These are phyloP conservation scores for Paragyromitra xinjiangensis DNA, from an alignment of 495 filamentous ascomycete genomes.

Conservation along the genomic window DNA sequence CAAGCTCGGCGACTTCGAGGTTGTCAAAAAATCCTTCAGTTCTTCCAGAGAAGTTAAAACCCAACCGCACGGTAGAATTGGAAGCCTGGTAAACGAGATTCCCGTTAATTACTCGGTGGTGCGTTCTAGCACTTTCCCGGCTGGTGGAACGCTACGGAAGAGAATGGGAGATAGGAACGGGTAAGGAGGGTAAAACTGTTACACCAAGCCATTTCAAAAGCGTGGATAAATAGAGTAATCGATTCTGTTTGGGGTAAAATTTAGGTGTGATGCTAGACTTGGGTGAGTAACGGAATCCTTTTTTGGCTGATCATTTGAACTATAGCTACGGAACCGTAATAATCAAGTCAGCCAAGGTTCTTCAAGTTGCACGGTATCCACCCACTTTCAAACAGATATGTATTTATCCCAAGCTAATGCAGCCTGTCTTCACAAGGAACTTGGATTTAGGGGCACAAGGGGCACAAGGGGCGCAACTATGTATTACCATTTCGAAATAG, in stretches of 20 bases:
- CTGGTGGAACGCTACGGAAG: neutral
- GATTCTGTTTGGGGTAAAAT: conserved; percentile 2
- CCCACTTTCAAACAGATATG: conserved; percentile 6
- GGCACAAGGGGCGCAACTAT: neutral
- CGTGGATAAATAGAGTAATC: conserved; percentile 37
- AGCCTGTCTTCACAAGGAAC: neutral
- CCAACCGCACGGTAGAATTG: conserved; percentile 21
- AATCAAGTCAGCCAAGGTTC: conserved; percentile 15
- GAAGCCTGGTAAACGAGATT: conserved; percentile 4
- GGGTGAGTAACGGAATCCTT: neutral
- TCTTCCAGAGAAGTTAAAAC: conserved; percentile 8
- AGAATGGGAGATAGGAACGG: conserved; percentile 2
- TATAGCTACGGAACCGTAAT: conserved; percentile 5
- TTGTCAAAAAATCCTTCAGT: neutral
- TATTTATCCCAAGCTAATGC: conserved; percentile 38
- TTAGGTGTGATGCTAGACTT: conserved; percentile 4
- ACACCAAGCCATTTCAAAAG: neutral
- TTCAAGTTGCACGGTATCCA: conserved; percentile 10
- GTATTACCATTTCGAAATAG: conserved; percentile 1
- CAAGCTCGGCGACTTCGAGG: neutral
- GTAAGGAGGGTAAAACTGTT: conserved; percentile 6
- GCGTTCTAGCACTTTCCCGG: conserved; percentile 4
- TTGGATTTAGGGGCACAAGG: conserved; percentile 22
- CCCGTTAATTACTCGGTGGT: conserved; percentile 3
- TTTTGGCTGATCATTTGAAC: neutral